Evolutionary conservation across 768 basidiomycete genomes (phyloP), one percentile per base, ranked within the genome.

Genomic region (Trametes cinnabarina): DNA sequence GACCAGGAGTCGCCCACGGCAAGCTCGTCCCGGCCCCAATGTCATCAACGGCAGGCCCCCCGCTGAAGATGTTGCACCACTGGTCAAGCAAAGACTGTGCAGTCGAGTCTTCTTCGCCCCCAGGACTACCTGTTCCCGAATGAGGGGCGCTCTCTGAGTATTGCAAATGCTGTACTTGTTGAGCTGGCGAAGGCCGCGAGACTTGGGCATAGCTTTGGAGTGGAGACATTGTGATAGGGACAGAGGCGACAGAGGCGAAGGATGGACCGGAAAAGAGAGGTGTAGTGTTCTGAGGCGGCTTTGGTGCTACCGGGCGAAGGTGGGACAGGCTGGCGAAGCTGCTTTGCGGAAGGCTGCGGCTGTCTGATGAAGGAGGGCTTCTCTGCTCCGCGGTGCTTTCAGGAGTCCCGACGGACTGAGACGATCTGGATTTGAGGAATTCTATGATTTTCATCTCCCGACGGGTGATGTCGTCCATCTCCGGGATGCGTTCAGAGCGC

Each of bases 391-490:
- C 50, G 37, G 50, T 53, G 51, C 43, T 49, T 12, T 68, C 64
- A 48, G 62, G 49, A 25, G 47, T 37, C 62, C 78, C 76, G 25
- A 71, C 74, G 54, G 69, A 72, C 65, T 86, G 83, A 17, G 82
- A 82, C 11, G 86, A 84, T 65, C 88, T 89, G 49, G 67, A 77
- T 72, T 86, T 87, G 58, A 93, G 69, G 63, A 92, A 91, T 71
- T 91, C 87, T 61, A 94, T 92, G 22, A 89, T 93, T 67, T 86
- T 90, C 65, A 93, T 76, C 64, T 94, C 92, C 66, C 91, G 74
- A 35, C 84, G 81, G 6, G 90, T 93, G 2, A 90, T 92, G 64
- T 90, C 88, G 69, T 92, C 90, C 76, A 89, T 80, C 60, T 92
- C 90, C 55, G 80, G 74, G 28, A 72, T 63, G 12, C 72, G 73